Percentiles rank a stretch among this genome's conserved stretches.
These are phyloP conservation scores for Funneliformis mosseae DNA, from an alignment of 192 early-diverging fungal genomes.

Conservation along the genomic window DNA sequence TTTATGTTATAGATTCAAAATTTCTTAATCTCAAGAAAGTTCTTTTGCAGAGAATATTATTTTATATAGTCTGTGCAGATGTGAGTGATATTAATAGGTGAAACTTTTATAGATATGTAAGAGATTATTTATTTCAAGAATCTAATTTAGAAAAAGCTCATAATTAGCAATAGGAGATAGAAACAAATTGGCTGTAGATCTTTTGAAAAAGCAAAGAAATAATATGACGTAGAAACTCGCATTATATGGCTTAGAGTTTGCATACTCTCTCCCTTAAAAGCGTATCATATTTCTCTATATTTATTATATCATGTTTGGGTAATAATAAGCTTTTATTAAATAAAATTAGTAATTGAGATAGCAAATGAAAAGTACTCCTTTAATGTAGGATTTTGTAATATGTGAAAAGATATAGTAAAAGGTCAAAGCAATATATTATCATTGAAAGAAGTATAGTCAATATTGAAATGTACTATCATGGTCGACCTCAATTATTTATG, in stretches of 20 bases:
- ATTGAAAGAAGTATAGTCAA: constrained; percentile 6
- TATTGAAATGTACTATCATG: constrained; percentile 17
- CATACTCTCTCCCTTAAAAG: too few species aligned
- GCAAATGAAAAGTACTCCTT: not conserved
- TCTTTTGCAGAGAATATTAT: not conserved
- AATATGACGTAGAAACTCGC: too few species aligned
- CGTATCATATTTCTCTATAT: too few species aligned
- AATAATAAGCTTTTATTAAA: not conserved
- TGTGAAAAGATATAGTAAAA: not conserved
- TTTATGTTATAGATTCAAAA: not conserved
- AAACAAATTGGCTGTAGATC: too few species aligned
- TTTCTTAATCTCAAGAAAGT: not conserved
- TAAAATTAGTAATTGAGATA: constrained; percentile 2
- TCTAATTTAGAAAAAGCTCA: too few species aligned
- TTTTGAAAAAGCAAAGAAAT: too few species aligned
- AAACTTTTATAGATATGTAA: too few species aligned
- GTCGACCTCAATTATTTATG: constrained; percentile 23
- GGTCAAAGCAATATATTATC: not conserved
- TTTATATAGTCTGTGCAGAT: not conserved
- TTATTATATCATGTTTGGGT: too few species aligned
- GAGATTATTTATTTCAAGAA: too few species aligned
- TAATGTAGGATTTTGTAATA: not conserved
- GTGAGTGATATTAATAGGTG: not conserved
- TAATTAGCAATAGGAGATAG: too few species aligned
- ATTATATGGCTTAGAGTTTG: too few species aligned